Evolutionary conservation across 352 stramenopile species (phyloP).

Genomic region (Phytophthora palmivora): DNA sequence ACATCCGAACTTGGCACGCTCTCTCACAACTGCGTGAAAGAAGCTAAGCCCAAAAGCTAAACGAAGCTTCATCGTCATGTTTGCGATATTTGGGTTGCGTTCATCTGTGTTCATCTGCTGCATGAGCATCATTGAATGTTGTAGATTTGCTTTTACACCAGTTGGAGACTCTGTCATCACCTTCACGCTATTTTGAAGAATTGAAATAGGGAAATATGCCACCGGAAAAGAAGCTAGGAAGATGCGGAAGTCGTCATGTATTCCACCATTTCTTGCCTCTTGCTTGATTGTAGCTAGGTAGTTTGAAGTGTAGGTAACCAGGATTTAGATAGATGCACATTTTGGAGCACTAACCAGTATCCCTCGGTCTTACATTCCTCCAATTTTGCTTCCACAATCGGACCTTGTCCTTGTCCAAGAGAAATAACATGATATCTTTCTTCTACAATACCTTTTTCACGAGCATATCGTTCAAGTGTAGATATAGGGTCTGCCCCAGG

Average conservation of each 20-base stretch:
- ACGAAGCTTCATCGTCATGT: conserved; percentile 46
- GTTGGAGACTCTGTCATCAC: conserved; percentile 81
- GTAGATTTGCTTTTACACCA: conserved; percentile 77
- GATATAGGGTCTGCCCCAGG: conserved; percentile 69
- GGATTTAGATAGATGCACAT: conserved; percentile 78
- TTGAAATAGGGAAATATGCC: conserved; percentile 71
- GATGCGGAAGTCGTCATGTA: conserved; percentile 69
- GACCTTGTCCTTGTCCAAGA: conserved; percentile 81
- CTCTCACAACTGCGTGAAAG: conserved; percentile 81
- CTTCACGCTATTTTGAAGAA: conserved; percentile 82
- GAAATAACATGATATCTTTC: conserved; percentile 67
- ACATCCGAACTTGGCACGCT: conserved; percentile 76
- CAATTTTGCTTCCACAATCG: conserved; percentile 65
- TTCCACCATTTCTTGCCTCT: conserved; percentile 34
- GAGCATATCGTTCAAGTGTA: conserved; percentile 57
- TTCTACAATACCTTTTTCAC: conserved; percentile 43
- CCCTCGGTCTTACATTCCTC: conserved; percentile 55
- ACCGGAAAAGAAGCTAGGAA: conserved; percentile 78
- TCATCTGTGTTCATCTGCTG: conserved; percentile 6
- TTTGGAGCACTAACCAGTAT: conserved; percentile 78
- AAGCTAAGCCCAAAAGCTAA: conserved; percentile 79
- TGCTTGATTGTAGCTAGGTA: conserved; percentile 46
- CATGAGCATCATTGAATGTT: conserved; percentile 67
- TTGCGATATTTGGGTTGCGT: neutral
- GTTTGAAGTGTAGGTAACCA: conserved; percentile 78